Evolutionary conservation across 2,329 filamentous ascomycete species (phyloP).

Genomic region (Exophiala mesophila): DNA sequence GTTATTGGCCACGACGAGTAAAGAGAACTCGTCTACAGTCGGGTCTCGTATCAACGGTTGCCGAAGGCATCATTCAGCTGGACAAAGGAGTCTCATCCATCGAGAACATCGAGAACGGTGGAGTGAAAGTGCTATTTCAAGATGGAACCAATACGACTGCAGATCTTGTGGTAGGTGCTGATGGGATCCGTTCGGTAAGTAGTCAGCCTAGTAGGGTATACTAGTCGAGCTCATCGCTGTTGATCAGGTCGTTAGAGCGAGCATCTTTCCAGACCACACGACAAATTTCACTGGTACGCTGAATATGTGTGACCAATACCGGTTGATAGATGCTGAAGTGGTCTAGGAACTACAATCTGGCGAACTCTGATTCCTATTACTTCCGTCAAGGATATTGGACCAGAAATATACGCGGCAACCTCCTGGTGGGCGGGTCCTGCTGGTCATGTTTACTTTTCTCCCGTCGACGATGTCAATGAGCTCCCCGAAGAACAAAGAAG

Average conservation of each 20-base stretch:
- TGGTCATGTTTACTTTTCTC: slow-evolving; percentile 41
- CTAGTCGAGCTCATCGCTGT: no score
- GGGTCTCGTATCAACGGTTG: slow-evolving; percentile 45
- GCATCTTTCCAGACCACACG: slow-evolving; percentile 40
- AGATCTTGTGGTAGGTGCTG: slow-evolving; percentile 30
- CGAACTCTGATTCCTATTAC: slow-evolving; percentile 40
- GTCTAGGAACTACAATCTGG: slow-evolving; percentile 46
- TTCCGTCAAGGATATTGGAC: slow-evolving; percentile 30
- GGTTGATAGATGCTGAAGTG: slow-evolving; percentile 27
- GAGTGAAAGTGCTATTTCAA: slow-evolving; percentile 42
- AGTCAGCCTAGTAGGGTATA: no score
- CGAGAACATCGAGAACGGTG: slow-evolving; percentile 34
- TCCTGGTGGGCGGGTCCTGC: slow-evolving; percentile 43
- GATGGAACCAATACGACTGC: slow-evolving; percentile 37
- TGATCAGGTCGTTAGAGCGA: slow-evolving; percentile 39
- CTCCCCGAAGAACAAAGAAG: slow-evolving; percentile 26
- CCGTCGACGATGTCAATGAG: slow-evolving; percentile 33
- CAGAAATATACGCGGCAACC: slow-evolving; percentile 31
- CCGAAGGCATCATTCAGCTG: slow-evolving; percentile 41
- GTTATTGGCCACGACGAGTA: slow-evolving; percentile 29
- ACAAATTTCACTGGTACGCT: slow-evolving; percentile 42
- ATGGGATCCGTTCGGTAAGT: slow-evolving; percentile 29
- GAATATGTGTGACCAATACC: slow-evolving; percentile 13
- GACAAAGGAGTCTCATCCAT: slow-evolving; percentile 42
- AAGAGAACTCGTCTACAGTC: slow-evolving; percentile 42